These are phyloP conservation scores for Paraphaeosphaeria sporulosa DNA, from an alignment of 2,329 filamentous ascomycete species.

Conservation along the genomic window DNA sequence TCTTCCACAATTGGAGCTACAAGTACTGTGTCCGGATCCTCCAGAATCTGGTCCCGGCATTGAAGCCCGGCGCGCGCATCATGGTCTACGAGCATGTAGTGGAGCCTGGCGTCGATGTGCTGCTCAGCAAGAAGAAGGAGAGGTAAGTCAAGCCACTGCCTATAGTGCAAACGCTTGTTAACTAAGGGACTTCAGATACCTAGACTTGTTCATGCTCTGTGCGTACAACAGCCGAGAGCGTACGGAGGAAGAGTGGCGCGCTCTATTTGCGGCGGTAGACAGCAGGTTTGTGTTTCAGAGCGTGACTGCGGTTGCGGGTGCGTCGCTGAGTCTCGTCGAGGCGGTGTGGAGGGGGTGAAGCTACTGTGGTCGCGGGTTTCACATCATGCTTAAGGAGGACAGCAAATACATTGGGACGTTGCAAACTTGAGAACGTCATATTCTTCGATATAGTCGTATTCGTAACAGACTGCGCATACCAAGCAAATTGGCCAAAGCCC, in stretches of 20 bases:
- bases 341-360: neutral
- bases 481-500: neutral
- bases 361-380: no score
- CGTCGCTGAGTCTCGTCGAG: neutral
- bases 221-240: neutral
- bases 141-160: neutral
- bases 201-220: slow-evolving; percentile 1
- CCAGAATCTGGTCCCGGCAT: slow-evolving; percentile 36
- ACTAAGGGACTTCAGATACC: neutral
- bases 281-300: neutral
- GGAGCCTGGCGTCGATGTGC: neutral
- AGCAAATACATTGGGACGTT: no score
- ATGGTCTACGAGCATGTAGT: slow-evolving; percentile 17
- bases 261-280: neutral
- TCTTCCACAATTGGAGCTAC: slow-evolving; percentile 49
- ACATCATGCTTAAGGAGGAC: no score
- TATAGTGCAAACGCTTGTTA: neutral
- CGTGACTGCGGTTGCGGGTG: neutral
- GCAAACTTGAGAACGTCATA: no score
- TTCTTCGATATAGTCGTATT: no score
- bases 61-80: slow-evolving; percentile 26
- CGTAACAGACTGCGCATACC: neutral
- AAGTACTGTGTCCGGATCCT: slow-evolving; percentile 45
- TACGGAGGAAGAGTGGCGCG: neutral
- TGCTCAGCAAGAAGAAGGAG: neutral